Evolutionary conservation across 2,329 filamentous ascomycete species (phyloP), one percentile per base, ranked within the genome.

Genomic region (Tolypocladium inflatum): DNA sequence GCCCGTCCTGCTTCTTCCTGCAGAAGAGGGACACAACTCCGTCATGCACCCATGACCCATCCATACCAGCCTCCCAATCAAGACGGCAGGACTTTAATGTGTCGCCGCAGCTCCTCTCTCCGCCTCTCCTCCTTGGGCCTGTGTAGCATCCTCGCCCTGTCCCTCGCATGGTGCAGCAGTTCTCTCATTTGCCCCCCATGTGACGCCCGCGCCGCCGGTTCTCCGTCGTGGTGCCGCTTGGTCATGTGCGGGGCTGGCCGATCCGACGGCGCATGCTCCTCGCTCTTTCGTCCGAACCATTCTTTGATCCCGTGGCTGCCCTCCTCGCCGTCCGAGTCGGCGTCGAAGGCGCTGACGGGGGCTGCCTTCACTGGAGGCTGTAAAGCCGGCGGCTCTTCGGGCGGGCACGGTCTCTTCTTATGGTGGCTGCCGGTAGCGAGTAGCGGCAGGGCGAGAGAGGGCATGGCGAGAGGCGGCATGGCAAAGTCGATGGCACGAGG

Each of bases 51-150:
- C n/a, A 15, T 51, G 26, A 19, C 15, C 26, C n/a, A 15, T 51
- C 26, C 45, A 10, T 19, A 33, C 4, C 8, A 9, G 15, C 26
- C 8, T 35, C 17, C 30, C 48, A 19, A 11, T 23, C 54, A 54
- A 48, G 57, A 48, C 19, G 60, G 37, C 38, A 75, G 62, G 57
- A 73, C 66, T 55, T 67, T 68, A 55, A 76, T 76, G 26, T 69
- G 70, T 45, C 67, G 69, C 63, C 71, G 70, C 53, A 77, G 60
- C 30, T 70, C 67, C 39, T 70, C 68, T 26, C 71, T 65, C 59
- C 71, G 65, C 61, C 66, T 68, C 55, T 76, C 73, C 19, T 66
- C 65, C 45, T 64, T 67, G 4, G 61, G 54, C 10, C 53, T 54
- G 53, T 66, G 60, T 2, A 67, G 59, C 52, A 62, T 57, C 38